Evolutionary conservation across 2,329 filamentous ascomycete genomes (phyloP), one percentile per base, ranked within the genome.

Genomic region (Biscogniauxia mediterranea): DNA sequence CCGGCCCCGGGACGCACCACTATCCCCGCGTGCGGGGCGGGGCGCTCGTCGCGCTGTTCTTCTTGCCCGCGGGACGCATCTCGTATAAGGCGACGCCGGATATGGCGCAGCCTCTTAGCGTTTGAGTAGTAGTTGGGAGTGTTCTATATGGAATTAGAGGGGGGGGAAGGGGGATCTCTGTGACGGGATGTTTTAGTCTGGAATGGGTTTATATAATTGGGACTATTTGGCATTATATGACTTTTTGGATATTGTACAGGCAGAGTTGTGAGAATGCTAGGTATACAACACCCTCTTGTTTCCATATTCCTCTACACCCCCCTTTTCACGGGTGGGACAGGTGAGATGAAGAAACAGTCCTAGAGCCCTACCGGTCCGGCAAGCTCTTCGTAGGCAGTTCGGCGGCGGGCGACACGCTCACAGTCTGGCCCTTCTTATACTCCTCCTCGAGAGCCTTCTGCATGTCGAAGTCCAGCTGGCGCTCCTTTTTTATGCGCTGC

Each of bases 401-500:
- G 19, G 55, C 67, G 19, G 55, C 55, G n/a, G 64, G 59, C 28
- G 59, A 66, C 17, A 66, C 64, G 58, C 63, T 66, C 20, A 98
- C 93, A 4, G 81, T 90, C 79, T 99, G 95, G 32, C 93, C 82
- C 75, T 94, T 94, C 74, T 89, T 88, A 76, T 97, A 98, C 75
- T 99, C 91, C 70, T 89, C 85, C 78, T 98, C 93, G 54, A 99
- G 80, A 6, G 84, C 85, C 65, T 83, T 85, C 74, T 99, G 95
- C 85, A 96, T 87, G 66, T 98, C 93, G 72, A 99, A 99, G 74
- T 99, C 95, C 56, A 93, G 86, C 75, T 96, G 91, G 61, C 95
- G 89, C 76, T 99, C 95, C 67, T 86, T 85, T 79, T 97, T 97
- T 67, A 97, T 75, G 53, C 91, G 88, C 75, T 97, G 93, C 73